Evolutionary conservation across 108 stramenopile species (phyloP), one percentile per base, ranked within the genome.

Genomic region (Halocafeteria seosinensis): DNA sequence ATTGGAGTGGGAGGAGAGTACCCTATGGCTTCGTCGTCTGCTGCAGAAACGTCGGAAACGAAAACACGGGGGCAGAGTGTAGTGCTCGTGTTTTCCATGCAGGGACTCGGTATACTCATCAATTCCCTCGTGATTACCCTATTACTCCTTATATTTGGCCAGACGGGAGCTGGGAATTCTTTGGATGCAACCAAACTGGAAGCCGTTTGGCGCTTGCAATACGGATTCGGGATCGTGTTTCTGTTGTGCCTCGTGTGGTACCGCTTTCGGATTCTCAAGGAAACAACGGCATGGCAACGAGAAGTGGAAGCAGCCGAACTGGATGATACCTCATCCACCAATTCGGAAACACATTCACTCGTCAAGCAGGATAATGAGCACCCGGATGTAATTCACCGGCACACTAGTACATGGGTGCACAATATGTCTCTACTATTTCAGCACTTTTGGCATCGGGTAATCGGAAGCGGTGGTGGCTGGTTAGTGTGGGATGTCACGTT

Each of bases 1-100:
- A 33, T 74, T 23, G 80, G 81, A 3, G 72, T 78, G 0, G 81
- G 81, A 30, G 81, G 81, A 30, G 81, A 78, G 58, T 81, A 81
- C 62, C 80, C 80, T 0, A 67, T 81, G 11, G 62, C 71, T 6
- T 73, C 80, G n/a, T 68, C 73, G 55, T 68, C 73, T 8, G 64
- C 80, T 11, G 12, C 65, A 30, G 64, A 67, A n/a, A 37, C 36
- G 33, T 28, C 13, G 23, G 28, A 27, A 1, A 24, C 36, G 31
- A 24, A 37, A 24, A 32, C 51, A 37, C 70, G 69, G 23, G 70
- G 69, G 9, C 24, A 27, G 55, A 62, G n/a, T 13, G 69, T 78
- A 27, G 73, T 62, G 5, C 21, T 65, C 0, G 75, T 78, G 29
- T 80, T 79, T 34, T 66, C 72, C 28, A 78, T 80, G 79, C 78